These are phyloP conservation scores for Rosa persica DNA, from an alignment of 306 rosid genomes.

Conservation along the genomic window DNA sequence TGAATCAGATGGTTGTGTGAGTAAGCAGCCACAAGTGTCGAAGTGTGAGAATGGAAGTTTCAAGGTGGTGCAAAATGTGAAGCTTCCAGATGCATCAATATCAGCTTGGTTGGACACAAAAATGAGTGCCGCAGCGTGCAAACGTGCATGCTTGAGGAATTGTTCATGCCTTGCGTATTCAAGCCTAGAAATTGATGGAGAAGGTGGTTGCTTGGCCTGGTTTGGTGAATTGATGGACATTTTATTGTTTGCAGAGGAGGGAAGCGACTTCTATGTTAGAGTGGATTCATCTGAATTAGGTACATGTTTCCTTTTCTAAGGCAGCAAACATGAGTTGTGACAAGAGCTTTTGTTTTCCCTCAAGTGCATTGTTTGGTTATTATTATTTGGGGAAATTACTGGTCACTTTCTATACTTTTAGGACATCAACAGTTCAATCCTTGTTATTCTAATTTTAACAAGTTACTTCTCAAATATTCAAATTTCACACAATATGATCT, in stretches of 20 bases:
- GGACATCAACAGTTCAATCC: too few relatives aligned
- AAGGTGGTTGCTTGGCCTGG: conserved; percentile 49
- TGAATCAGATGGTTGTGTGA: conserved; percentile 54
- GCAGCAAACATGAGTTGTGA: background rate
- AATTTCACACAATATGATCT: too few relatives aligned
- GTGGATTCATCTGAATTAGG: conserved; percentile 31
- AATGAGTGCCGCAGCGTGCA: conserved; percentile 30
- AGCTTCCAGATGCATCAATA: conserved; percentile 43
- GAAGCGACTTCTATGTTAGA: conserved; percentile 42
- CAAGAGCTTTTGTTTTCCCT: background rate
- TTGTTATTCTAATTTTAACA: too few relatives aligned
- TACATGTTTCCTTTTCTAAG: background rate
- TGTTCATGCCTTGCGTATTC: conserved; percentile 52
- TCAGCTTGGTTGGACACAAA: conserved; percentile 15
- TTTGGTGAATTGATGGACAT: conserved; percentile 43
- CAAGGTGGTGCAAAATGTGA: conserved; percentile 27
- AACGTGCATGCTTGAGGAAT: conserved; percentile 36
- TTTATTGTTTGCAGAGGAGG: conserved; percentile 21
- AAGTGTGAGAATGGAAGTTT: conserved; percentile 47
- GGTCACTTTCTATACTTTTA: too few relatives aligned
- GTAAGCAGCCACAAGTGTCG: conserved; percentile 11
- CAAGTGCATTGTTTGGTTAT: background rate
- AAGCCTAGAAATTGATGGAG: conserved; percentile 16
- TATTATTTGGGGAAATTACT: too few relatives aligned
- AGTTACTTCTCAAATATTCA: too few relatives aligned